Base-by-base conservation (phyloP, 2,329 filamentous ascomycete genomes). In the Spiromastix sp. region DNA sequence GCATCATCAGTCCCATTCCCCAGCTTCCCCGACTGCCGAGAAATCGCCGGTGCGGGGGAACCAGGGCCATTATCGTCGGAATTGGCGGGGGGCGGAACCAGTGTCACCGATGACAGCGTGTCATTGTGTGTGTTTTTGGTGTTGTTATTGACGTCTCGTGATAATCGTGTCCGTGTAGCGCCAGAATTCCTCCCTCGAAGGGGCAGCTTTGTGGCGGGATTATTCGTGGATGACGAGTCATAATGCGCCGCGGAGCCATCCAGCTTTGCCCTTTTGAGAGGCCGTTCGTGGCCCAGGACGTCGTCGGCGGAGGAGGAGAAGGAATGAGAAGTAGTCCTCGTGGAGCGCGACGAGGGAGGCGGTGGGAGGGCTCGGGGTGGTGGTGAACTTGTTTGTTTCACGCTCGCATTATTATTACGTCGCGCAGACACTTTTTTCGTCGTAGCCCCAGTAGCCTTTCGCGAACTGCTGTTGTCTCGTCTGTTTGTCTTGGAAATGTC, bases 131-230 rank as follows among this genome's bases (percentile, higher is more conserved):
- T n/a, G n/a, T 10, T 19, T 24, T 10, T 6, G 3, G 30, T 5
- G 10, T 17, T 11, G 16, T 21, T 19, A 17, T 13, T 30, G 26
- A 17, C 22, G 11, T n/a, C 17, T 6, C 24, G n/a, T 11, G 19
- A 10, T 19, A 36, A 28, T 17, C 28, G 31, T 18, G 32, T 27
- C n/a, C 29, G 30, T 25, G 37, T 34, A 12, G 34, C 24, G 40
- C 36, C 12, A 34, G 35, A 34, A 36, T 55, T 48, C 35, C 48
- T 35, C 22, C 41, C 48, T 20, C 42, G 42, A 30, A 51, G 32
- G 20, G 44, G 46, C 10, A 48, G 34, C 19, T 46, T 42, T 16
- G 44, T 35, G n/a, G 42, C 32, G 26, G 32, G 18, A 17, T 41
- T 33, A 19, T 31, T 32, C 21, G 44, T 42, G 25, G 43, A 38